phyloP scores from a whole-genome alignment of 1,139 yeast species.

The Pichia sp. region DNA sequence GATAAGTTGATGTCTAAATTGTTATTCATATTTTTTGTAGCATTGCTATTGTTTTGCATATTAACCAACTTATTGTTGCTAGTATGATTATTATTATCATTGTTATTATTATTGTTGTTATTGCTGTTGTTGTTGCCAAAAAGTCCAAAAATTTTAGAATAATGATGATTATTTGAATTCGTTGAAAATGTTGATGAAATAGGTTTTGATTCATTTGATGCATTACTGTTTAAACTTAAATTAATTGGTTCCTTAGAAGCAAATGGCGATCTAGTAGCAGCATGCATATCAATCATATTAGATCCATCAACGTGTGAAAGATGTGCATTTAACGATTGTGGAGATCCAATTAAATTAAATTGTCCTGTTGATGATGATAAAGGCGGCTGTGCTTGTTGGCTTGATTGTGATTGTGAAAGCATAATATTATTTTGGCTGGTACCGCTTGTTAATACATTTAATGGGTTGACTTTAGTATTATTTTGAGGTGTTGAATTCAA shows the following conservation, averaged over 20 bases:
- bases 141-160: constrained; percentile 21
- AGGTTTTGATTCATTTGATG: constrained; percentile 7
- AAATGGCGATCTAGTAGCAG: constrained; percentile 17
- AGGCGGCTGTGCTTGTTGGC: neutral
- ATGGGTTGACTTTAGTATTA: constrained; percentile 16
- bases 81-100: no score
- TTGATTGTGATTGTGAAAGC: no score
- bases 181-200: constrained; percentile 9
- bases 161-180: constrained; percentile 14
- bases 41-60: neutral
- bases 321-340: constrained; percentile 14
- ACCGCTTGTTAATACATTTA: constrained; percentile 16
- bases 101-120: neutral
- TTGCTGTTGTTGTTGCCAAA: no score
- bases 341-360: constrained; percentile 14
- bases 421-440: constrained; percentile 9
- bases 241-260: constrained; percentile 10
- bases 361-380: neutral
- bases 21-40: neutral
- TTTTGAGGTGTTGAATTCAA: constrained; percentile 14
- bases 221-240: constrained; percentile 10
- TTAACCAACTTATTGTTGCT: no score
- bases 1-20: neutral
- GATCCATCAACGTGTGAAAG: neutral
- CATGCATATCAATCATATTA: constrained; percentile 7